phyloP scores from a whole-genome alignment of 768 basidiomycete species.

The Tremella yokohamensis region DNA sequence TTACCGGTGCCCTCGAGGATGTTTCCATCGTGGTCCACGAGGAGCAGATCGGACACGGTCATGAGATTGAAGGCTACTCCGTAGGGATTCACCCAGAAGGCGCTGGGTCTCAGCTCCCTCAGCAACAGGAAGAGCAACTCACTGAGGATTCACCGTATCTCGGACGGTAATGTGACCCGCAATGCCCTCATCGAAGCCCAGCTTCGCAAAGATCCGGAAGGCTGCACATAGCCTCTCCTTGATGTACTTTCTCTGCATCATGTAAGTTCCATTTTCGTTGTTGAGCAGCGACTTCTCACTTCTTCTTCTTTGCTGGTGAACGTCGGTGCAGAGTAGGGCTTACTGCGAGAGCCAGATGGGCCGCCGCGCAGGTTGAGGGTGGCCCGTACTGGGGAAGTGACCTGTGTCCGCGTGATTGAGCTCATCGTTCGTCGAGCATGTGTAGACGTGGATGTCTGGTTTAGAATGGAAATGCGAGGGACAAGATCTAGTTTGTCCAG shows the following conservation, averaged over 20 bases:
- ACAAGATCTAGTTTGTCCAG: too few relatives aligned
- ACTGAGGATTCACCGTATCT: conserved; percentile 15
- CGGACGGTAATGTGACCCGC: conserved; percentile 27
- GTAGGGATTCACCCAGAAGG: conserved; percentile 33
- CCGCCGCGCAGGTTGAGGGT: conserved; percentile 6
- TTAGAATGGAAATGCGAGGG: too few relatives aligned
- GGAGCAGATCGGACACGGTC: conserved; percentile 55
- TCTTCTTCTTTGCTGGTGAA: conserved; percentile 9
- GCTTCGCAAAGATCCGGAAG: conserved; percentile 16
- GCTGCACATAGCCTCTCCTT: conserved; percentile 15
- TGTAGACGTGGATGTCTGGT: too few relatives aligned
- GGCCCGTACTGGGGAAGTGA: neutral
- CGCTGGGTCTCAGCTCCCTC: neutral
- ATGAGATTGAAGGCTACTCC: conserved; percentile 57
- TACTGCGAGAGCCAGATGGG: neutral
- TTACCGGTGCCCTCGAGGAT: conserved; percentile 50
- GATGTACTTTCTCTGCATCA: neutral
- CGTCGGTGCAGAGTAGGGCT: neutral
- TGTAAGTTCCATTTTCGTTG: too few relatives aligned
- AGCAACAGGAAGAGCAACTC: neutral
- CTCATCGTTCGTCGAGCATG: too few relatives aligned
- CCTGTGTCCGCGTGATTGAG: too few relatives aligned
- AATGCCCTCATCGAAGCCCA: conserved; percentile 19
- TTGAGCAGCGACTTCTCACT: too few relatives aligned
- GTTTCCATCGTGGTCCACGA: conserved; percentile 54